phyloP scores from a whole-genome alignment of 2,329 filamentous ascomycete species.

The Xylaria arbuscula region DNA sequence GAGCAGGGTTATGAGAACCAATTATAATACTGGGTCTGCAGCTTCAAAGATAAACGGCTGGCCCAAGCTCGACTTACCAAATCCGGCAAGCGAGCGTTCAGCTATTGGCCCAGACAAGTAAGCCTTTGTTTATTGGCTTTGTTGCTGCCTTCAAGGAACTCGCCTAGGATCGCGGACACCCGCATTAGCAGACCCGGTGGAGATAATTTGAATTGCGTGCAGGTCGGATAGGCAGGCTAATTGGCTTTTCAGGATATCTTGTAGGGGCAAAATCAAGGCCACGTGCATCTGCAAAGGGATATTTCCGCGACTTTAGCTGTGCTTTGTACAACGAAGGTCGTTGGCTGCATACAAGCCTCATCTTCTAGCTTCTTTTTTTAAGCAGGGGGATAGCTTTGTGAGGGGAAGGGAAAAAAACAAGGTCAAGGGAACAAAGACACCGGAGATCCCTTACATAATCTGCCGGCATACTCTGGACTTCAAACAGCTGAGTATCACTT shows the following conservation, averaged over 20 bases:
- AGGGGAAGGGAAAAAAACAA: not conserved
- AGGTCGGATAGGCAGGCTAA: not conserved
- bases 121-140: not conserved
- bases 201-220: not conserved
- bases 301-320: too few species aligned
- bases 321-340: too few species aligned
- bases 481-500: not conserved
- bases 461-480: not conserved
- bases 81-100: constrained; percentile 20
- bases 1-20: constrained; percentile 19
- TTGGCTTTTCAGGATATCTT: not conserved
- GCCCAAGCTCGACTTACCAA: constrained; percentile 34
- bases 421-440: not conserved
- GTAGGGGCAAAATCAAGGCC: not conserved
- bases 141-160: not conserved
- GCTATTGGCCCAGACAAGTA: constrained; percentile 27
- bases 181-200: not conserved
- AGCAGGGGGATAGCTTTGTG: not conserved
- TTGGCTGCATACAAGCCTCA: not conserved
- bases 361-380: constrained; percentile 14
- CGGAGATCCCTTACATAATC: not conserved
- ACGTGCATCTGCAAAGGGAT: not conserved
- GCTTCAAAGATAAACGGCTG: constrained; percentile 15
- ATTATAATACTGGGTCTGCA: not conserved
- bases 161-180: not conserved